Base-by-base conservation (phyloP, 2,329 filamentous ascomycete genomes). In the Claviceps pazoutovae region DNA sequence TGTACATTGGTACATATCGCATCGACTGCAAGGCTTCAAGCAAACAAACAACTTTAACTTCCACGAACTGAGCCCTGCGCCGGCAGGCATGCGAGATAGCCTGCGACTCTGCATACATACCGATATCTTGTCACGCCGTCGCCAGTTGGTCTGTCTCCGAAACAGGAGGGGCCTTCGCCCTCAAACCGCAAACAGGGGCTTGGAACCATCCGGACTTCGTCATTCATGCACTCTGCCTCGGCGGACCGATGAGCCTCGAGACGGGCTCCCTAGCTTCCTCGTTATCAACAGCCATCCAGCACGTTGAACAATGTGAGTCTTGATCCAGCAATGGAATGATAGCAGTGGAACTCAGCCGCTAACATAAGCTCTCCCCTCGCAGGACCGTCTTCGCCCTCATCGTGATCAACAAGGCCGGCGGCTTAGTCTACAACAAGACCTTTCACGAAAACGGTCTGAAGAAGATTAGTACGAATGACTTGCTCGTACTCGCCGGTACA, bases 371-470 rank as follows among this genome's bases (percentile, higher is more conserved):
- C 36, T n/a, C 4, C 42, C 19, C 21, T 1, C 34, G 9, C 44
- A 97, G 90, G 93, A 87, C 89, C 58, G 86, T 98, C 67, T 93
- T 94, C 69, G 83, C 90, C 54, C 84, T 98, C 64, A 89, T 97
- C 67, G 85, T 98, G 67, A 95, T 98, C 74, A 97, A 96, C 76
- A 98, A 98, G 78, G 90, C 93, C 57, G 93, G 90, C 55, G 93
- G 93, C 61, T 79, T 98, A 51, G 84, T 98, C 69, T 98, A 95
- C 75, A 91, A 97, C 71, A 88, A 89, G 61, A 87, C 88, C 64
- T 97, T 98, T 68, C 83, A 90, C 62, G 82, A 91, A 44, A 86
- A 82, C 55, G 87, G 79, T 46, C 79, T 98, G 54, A 86, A 87
- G 67, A 88, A 91, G 66, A 83, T 98, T 60, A 87, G 81, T 59